Base-by-base conservation (phyloP, 2,329 filamentous ascomycete species). In the Metarhizium guizhouense region DNA sequence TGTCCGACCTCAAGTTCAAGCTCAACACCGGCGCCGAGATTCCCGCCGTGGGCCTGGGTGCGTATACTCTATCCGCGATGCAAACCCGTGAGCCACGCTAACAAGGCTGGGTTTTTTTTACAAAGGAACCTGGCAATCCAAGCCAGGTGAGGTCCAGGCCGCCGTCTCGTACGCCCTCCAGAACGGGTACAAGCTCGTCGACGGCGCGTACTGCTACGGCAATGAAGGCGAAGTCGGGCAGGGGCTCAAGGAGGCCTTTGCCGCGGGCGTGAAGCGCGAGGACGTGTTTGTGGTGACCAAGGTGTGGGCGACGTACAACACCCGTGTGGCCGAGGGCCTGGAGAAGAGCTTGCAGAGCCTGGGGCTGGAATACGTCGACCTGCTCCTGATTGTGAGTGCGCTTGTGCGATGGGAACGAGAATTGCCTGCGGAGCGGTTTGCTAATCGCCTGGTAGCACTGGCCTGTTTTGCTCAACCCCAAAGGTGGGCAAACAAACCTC, bases 241-340 rank as follows among this genome's bases (percentile, higher is more conserved):
- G 67, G 90, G 87, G 10, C 79, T 95, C 54, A 82, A 84, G 67
- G 84, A 88, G 55, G 89, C 87, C 34, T 83, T 93, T 65, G 77
- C 75, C 30, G 74, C 82, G 5, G 88, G 88, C 29, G 76, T 88
- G 63, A 87, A 86, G 78, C 82, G 90, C 58, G 82, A 87, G 68
- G 88, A 95, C 56, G 73, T 95, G 59, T 95, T 94, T 73, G 82
- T 95, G 57, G 88, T 89, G 54, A 90, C 85, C 65, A 95, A 95
- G 79, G 80, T 92, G 42, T 95, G 90, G 88, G 86, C 84, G 65
- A 90, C 87, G 52, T 92, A 88, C 74, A 85, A 87, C 70, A 82
- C 25, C 1, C 81, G 40, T 78, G 85, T 6, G 40, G 82, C 34
- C 7, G 34, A 36, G 34, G 34, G 34, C 34, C 6, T 36, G 25